phyloP scores from a whole-genome alignment of 2,329 filamentous ascomycete species.

The Stemphylium lycopersici region DNA sequence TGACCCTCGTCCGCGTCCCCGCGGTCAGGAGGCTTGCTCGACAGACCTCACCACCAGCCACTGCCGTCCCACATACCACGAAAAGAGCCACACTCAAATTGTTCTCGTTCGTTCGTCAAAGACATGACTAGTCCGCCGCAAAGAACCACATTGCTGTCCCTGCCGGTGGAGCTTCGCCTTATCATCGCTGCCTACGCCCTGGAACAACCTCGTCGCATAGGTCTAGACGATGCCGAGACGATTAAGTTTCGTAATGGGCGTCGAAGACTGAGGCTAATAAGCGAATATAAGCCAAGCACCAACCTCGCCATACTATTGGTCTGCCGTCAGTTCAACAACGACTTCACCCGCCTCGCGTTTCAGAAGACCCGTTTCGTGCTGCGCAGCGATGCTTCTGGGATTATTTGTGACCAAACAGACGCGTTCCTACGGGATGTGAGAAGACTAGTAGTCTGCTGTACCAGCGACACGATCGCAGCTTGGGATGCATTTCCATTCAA shows the following conservation, averaged over 20 bases:
- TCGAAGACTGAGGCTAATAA: too few relatives aligned
- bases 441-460: constrained; percentile 37
- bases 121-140: neutral
- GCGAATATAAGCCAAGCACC: constrained; percentile 15
- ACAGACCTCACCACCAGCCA: too few relatives aligned
- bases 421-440: constrained; percentile 34
- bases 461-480: constrained; percentile 30
- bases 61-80: neutral
- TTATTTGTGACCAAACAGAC: constrained; percentile 31
- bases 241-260: too few relatives aligned
- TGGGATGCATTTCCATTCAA: constrained; percentile 47
- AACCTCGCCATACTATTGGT: constrained; percentile 44
- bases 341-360: constrained; percentile 46
- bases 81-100: neutral
- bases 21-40: too few relatives aligned
- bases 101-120: neutral
- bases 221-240: neutral
- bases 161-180: constrained; percentile 49
- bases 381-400: constrained; percentile 1
- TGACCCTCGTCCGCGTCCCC: too few relatives aligned
- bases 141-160: constrained; percentile 24
- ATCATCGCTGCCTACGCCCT: constrained; percentile 37
- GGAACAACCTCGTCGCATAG: constrained; percentile 14
- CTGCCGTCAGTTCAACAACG: constrained; percentile 49
- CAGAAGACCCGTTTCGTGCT: constrained; percentile 45